Evolutionary conservation across 2,329 filamentous ascomycete genomes (phyloP), one percentile per base, ranked within the genome.

Genomic region (Cyphellophora europaea): DNA sequence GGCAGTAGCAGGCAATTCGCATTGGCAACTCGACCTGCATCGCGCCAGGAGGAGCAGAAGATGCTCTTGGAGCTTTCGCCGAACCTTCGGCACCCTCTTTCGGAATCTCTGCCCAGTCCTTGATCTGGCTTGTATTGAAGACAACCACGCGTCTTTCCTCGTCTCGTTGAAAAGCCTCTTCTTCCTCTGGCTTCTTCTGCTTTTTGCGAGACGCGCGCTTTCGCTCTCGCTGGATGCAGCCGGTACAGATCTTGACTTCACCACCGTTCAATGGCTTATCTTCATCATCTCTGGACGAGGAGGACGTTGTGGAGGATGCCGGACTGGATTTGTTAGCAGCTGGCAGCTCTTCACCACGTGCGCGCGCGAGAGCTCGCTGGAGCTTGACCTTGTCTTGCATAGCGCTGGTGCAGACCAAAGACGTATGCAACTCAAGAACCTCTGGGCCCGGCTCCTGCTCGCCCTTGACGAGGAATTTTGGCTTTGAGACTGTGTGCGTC

Each of bases 1-100:
- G 78, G 61, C 89, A 96, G 60, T 96, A 98, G 57, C 89, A 98
- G 15, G 88, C 86, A 51, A 98, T 95, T 6, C 89, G 80, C 88
- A 96, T 94, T 0, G 86, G 87, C 2, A 85, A 77, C 47, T 88
- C 80, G 14, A 93, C 78, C 52, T 86, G 80, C 65, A 85, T 77
- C 5, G 80, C 74, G 33, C 75, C 77, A 30, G 69, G 66, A 29
- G 66, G 63, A 29, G 32, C 25, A 11, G 25, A 19, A 12, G 14
- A 19, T 12, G 15, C 30, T 25, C 21, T 25, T 13, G 28, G 28
- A 12, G 28, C 28, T 8, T 8, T 10, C 21, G 21, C 21, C 21
- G 21, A 8, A n/a, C n/a, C 21, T 10, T 38, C 41, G 11, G 19
- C 15, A 6, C 19, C 35, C 8, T 73, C 65, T 52, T 68, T 62